These are phyloP conservation scores for Gnomoniopsis sp. DNA, from an alignment of 2,329 filamentous ascomycete species.

Conservation along the genomic window DNA sequence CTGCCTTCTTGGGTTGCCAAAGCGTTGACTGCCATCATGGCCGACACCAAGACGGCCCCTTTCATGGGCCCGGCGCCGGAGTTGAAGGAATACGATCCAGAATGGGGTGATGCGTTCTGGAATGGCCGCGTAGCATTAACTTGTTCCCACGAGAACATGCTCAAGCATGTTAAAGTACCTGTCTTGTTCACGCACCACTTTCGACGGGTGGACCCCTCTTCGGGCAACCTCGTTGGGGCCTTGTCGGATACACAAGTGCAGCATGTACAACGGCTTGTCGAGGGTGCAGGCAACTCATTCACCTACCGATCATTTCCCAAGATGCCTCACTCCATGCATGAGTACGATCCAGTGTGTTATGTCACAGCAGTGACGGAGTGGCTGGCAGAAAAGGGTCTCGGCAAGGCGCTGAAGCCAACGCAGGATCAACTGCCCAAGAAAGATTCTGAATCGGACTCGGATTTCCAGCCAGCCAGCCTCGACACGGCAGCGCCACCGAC, in stretches of 20 bases:
- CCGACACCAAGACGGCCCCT: slow-evolving; percentile 10
- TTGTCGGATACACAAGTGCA: slow-evolving; percentile 13
- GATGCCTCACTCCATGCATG: slow-evolving; percentile 19
- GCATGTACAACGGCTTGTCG: slow-evolving; percentile 15
- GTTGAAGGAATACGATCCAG: slow-evolving; percentile 19
- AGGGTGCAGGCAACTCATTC: slow-evolving; percentile 16
- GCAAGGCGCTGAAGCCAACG: slow-evolving; percentile 7
- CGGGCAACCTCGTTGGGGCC: slow-evolving; percentile 13
- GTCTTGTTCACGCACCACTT: slow-evolving; percentile 20
- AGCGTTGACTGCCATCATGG: slow-evolving; percentile 12
- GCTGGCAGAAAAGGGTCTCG: slow-evolving; percentile 13
- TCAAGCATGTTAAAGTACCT: slow-evolving; percentile 18
- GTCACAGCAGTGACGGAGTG: slow-evolving; percentile 15
- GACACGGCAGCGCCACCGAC: background rate
- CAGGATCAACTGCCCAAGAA: background rate
- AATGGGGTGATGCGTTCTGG: slow-evolving; percentile 17
- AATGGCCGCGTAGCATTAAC: slow-evolving; percentile 10
- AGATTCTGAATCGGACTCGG: background rate
- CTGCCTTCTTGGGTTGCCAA: slow-evolving; percentile 15
- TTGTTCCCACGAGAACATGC: slow-evolving; percentile 19
- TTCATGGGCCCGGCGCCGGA: slow-evolving; percentile 12
- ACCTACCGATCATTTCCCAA: slow-evolving; percentile 14
- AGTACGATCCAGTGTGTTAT: slow-evolving; percentile 15
- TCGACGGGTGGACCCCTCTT: slow-evolving; percentile 9
- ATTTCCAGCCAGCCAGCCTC: background rate